phyloP scores from a whole-genome alignment of 1,284 basidiomycete species.

The Pisolithus thermaeus region DNA sequence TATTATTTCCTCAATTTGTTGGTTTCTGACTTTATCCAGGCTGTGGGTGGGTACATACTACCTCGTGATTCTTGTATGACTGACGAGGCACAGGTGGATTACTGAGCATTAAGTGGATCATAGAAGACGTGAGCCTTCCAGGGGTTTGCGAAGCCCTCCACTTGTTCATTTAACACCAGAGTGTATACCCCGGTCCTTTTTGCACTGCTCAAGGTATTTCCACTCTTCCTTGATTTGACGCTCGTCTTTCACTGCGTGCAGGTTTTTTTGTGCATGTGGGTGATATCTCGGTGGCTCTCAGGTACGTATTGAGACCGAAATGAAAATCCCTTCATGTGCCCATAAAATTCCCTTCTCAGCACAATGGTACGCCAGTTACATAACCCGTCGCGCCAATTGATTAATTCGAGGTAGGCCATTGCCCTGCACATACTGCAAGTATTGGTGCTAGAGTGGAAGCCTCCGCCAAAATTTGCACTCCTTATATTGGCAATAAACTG shows the following conservation, averaged over 20 bases:
- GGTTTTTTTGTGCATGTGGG: conserved; percentile 43
- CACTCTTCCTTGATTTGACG: neutral
- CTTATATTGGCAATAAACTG: conserved; percentile 33
- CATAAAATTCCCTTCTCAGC: conserved; percentile 10
- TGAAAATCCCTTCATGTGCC: neutral
- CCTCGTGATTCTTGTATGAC: neutral
- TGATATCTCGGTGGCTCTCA: conserved; percentile 41
- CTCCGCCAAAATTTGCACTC: conserved; percentile 23
- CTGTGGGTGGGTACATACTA: conserved; percentile 26
- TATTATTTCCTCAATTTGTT: conserved; percentile 21
- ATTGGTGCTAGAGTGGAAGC: conserved; percentile 34
- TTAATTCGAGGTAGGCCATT: conserved; percentile 31
- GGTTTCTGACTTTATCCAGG: conserved; percentile 35
- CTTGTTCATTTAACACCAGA: too few relatives aligned
- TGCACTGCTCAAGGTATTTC: conserved; percentile 42
- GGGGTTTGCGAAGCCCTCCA: neutral
- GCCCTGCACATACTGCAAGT: conserved; percentile 41
- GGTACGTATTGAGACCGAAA: conserved; percentile 24
- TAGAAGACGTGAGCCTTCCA: conserved; percentile 32
- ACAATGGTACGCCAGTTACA: conserved; percentile 21
- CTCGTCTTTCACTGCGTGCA: conserved; percentile 3
- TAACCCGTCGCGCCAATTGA: neutral
- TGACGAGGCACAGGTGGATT: conserved; percentile 26
- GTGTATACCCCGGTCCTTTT: conserved; percentile 34
- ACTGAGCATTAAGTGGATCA: conserved; percentile 38